Evolutionary conservation across 2,329 filamentous ascomycete genomes (phyloP).

Genomic region (Teratosphaeriaceae sp.): DNA sequence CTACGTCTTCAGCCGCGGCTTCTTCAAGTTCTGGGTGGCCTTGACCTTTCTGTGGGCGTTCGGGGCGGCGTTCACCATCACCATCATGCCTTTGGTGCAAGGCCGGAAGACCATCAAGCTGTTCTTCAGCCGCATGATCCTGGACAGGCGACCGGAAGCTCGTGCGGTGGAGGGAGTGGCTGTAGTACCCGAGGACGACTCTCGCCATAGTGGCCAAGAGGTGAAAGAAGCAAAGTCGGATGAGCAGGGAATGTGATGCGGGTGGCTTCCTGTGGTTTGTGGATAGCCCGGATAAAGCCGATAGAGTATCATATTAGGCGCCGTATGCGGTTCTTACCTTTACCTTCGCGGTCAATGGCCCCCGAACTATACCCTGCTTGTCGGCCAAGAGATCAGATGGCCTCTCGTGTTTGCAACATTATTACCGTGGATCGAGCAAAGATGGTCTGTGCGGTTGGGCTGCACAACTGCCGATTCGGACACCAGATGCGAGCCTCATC

Average conservation of each 20-base stretch:
- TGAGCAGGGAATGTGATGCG: background rate
- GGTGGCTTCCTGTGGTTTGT: background rate
- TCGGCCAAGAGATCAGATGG: too few species aligned
- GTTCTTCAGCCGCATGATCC: conserved; percentile 2
- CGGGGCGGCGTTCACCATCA: conserved; percentile 17
- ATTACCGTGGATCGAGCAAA: too few species aligned
- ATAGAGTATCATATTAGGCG: too few species aligned
- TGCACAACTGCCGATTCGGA: too few species aligned
- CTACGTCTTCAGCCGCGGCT: conserved; percentile 14
- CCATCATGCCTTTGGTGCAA: conserved; percentile 20
- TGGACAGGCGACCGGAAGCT: background rate
- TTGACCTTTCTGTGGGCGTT: conserved; percentile 21
- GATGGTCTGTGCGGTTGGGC: too few species aligned
- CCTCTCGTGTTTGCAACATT: too few species aligned
- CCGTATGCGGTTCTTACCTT: too few species aligned
- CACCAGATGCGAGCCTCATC: too few species aligned
- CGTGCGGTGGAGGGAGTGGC: background rate
- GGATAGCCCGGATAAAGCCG: too few species aligned
- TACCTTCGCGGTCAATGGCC: too few species aligned
- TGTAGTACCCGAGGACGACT: background rate
- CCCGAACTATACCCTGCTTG: too few species aligned
- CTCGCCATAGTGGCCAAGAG: background rate
- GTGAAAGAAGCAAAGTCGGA: background rate
- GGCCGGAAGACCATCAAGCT: conserved; percentile 9
- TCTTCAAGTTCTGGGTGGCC: conserved; percentile 23